These are phyloP conservation scores for Macrolepiota dolichaula DNA, from an alignment of 768 basidiomycete genomes.

Conservation along the genomic window DNA sequence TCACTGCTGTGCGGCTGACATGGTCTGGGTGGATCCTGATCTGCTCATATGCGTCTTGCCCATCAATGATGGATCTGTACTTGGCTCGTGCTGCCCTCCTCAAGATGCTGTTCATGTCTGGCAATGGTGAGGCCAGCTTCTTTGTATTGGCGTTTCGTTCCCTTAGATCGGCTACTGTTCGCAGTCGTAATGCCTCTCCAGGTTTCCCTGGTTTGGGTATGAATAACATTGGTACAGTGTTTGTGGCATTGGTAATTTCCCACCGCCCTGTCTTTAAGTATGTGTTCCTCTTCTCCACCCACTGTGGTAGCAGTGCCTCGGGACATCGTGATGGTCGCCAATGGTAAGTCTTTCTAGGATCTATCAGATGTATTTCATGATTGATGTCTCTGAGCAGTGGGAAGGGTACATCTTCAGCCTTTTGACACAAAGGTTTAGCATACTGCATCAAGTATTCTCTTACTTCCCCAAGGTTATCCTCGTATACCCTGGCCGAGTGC, in stretches of 20 bases:
- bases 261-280: conserved; percentile 27
- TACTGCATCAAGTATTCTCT: conserved; percentile 21
- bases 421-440: conserved; percentile 19
- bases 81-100: too few relatives aligned
- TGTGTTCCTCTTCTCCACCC: conserved; percentile 24
- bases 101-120: too few relatives aligned
- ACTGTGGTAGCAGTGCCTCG: conserved; percentile 28
- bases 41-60: too few relatives aligned
- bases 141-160: too few relatives aligned
- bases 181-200: too few relatives aligned
- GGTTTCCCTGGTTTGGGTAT: conserved; percentile 28
- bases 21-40: too few relatives aligned
- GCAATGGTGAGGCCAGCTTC: too few relatives aligned
- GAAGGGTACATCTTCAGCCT: conserved; percentile 19
- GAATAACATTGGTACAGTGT: conserved; percentile 32
- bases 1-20: too few relatives aligned
- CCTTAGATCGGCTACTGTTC: too few relatives aligned
- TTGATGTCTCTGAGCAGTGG: conserved; percentile 34
- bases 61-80: too few relatives aligned
- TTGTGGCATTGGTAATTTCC: conserved; percentile 24
- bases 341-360: conserved; percentile 23
- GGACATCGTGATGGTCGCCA: conserved; percentile 36
- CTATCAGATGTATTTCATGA: conserved; percentile 37
- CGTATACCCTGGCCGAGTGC: conserved; percentile 9
- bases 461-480: conserved; percentile 15